Evolutionary conservation across 345 rosid species (phyloP), one percentile per base, ranked within the genome.

Genomic region (Lepidium aucheri): DNA sequence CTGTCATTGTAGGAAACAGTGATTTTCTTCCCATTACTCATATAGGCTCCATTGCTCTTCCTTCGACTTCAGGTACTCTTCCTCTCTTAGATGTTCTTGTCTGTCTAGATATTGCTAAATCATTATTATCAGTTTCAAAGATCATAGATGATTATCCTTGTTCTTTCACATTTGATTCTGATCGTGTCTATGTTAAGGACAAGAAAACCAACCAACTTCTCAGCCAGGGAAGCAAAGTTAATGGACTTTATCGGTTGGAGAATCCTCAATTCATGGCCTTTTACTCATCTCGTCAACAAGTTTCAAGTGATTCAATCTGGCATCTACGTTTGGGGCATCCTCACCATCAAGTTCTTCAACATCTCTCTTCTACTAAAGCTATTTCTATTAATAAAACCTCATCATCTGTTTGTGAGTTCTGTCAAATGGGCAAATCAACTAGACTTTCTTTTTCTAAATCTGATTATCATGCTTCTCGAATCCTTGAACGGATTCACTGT

Each of bases 251-350:
- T 3, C 3, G 14, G 0, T 1, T 63, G 9, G 33, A 26, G 5
- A 17, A 49, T 8, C 26, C 26, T 1, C 40, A 0, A 11, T 63
- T n/a, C 8, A 12, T 24, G 12, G 45, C 55, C 0, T 47, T 47
- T 1, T 49, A 33, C 9, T 63, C 45, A 0, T 7, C 18, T 0
- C 4, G 43, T 0, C n/a, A 30, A 45, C 53, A 34, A 18, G 4
- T 9, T 0, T 3, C 50, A 2, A 49, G 28, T 33, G 5, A 3
- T 9, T 24, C 33, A 0, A 1, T 16, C 0, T 53, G 42, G 26
- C 55, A 26, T 0, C 0, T 1, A 7, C 0, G 18, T 0, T 17
- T 50, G 0, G 35, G 59, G 0, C 26, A 53, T 16, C n/a, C n/a
- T n/a, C n/a, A n/a, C n/a, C n/a, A n/a, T n/a, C n/a, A n/a, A n/a